phyloP scores from a whole-genome alignment of 495 filamentous ascomycete genomes.

The Barbatosphaeria neglecta region DNA sequence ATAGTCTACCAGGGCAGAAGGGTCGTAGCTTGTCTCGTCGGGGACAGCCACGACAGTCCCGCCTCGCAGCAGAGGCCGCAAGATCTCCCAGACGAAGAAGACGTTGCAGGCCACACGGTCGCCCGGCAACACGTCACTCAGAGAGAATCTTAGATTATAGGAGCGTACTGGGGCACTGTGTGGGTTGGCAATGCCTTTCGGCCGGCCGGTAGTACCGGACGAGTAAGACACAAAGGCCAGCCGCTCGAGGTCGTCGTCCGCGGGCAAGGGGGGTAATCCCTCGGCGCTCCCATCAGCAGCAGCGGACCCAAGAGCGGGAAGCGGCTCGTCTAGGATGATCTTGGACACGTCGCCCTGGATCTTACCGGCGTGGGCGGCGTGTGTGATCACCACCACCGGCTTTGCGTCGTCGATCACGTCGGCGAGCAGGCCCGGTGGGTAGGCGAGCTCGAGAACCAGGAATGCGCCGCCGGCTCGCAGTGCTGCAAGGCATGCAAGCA shows the following conservation, averaged over 20 bases:
- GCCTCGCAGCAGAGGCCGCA: constrained; percentile 55
- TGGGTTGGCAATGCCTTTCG: constrained; percentile 59
- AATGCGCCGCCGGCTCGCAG: constrained; percentile 60
- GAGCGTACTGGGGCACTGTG: constrained; percentile 54
- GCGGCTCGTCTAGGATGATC: constrained; percentile 42
- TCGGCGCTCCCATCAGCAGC: constrained; percentile 22
- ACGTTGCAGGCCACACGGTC: constrained; percentile 65
- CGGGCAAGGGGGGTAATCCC: constrained; percentile 31
- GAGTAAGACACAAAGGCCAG: constrained; percentile 57
- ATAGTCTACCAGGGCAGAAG: constrained; percentile 51
- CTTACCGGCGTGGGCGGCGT: constrained; percentile 39
- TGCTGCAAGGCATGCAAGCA: constrained; percentile 56
- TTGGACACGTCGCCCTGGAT: constrained; percentile 43
- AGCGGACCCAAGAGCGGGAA: constrained; percentile 10
- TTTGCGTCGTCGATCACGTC: constrained; percentile 57
- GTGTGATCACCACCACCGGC: constrained; percentile 50
- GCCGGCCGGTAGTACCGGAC: constrained; percentile 55
- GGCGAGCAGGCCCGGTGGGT: constrained; percentile 49
- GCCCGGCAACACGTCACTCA: constrained; percentile 49
- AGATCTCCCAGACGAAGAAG: constrained; percentile 65
- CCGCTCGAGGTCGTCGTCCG: constrained; percentile 49
- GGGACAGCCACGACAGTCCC: constrained; percentile 56
- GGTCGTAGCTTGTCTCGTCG: constrained; percentile 59
- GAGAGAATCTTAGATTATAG: constrained; percentile 49
- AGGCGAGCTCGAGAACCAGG: constrained; percentile 57